Conservation (phyloP, 1,284 basidiomycete genomes). For the Pseudozyma sp. region DNA sequence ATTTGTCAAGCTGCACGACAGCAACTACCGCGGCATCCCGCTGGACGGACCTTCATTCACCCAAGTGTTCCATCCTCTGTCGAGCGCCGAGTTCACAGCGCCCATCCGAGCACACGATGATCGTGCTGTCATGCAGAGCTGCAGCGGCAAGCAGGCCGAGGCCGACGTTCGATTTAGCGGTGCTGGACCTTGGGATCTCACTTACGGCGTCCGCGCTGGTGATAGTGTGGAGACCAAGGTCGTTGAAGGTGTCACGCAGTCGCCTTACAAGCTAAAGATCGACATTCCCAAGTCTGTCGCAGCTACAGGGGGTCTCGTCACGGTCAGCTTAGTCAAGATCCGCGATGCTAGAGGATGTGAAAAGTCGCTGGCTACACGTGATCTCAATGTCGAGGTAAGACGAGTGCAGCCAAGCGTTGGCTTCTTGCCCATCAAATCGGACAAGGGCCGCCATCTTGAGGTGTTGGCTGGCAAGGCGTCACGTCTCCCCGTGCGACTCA, state of each 20-base stretch:
- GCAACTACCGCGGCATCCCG: conserved; percentile 80
- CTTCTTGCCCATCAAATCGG: conserved; percentile 76
- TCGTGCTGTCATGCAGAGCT: conserved; percentile 62
- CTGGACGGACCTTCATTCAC: conserved; percentile 64
- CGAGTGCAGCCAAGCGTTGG: conserved; percentile 86
- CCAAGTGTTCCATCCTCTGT: conserved; percentile 65
- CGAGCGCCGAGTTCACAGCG: conserved; percentile 60
- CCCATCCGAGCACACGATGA: conserved; percentile 40
- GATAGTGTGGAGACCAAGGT: conserved; percentile 38
- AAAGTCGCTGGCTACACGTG: conserved; percentile 79
- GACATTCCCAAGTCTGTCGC: conserved; percentile 72
- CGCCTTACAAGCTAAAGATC: conserved; percentile 65
- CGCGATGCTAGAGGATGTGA: conserved; percentile 91
- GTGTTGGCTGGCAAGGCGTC: conserved; percentile 83
- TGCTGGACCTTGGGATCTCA: conserved; percentile 64
- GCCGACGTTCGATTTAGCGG: conserved; percentile 62
- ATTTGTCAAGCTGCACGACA: conserved; percentile 83
- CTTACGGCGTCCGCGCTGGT: conserved; percentile 56
- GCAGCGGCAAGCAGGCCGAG: conserved; percentile 59
- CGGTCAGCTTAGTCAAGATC: conserved; percentile 83
- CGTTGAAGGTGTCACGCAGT: conserved; percentile 60
- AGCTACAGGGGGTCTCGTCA: conserved; percentile 80
- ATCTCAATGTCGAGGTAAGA: conserved; percentile 88
- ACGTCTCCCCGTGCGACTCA: conserved; percentile 65
- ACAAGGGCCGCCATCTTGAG: conserved; percentile 71